Base-by-base conservation (phyloP, 2,329 filamentous ascomycete genomes). In the Penicillium sp. region DNA sequence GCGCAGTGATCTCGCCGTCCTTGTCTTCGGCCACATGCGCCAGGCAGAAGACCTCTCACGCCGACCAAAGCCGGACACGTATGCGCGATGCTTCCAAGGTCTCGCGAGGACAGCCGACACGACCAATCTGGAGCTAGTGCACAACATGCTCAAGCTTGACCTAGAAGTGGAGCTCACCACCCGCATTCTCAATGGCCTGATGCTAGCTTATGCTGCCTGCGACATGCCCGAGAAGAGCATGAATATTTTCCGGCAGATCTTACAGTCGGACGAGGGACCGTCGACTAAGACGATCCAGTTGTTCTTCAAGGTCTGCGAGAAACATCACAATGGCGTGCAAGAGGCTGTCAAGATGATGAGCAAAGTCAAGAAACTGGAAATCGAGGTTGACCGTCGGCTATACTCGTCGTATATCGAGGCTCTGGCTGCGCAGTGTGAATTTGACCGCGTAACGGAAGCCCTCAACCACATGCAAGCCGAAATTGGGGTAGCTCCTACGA, bases 81-180 rank as follows among this genome's bases (percentile, higher is more conserved):
- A 99, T 71, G 83, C 91, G 3, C 78, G 83, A 36, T 93, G 88
- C 61, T 89, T 98, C 58, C 85, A 90, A 60, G 91, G 92, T 2
- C 84, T 96, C 24, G 88, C 88, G 3, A 78, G 79, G 33, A 81
- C 81, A 9, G 77, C 74, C 14, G 87, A 90, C 66, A 70, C 77
- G 1, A 87, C 90, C 56, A 87, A 87, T 43, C 78, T 97, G 19
- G 85, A 87, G 59, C 85, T 89, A 61, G 85, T 96, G 2, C 90
- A 96, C 78, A 96, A 97, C 72, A 94, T 96, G 86, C 82, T 97
- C 65, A 98, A 96, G 78, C 88, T 97, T 74, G 95, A 99, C 73
- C 83, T 88, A n/a, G 85, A 86, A 43, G 83, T 98, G 39, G 87
- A 93, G 66, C 83, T 89, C 4, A 87, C 85, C 66, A 98, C 94